Percentiles rank a stretch among this genome's conserved stretches.
These are phyloP conservation scores for Gossypium aridum DNA, from an alignment of 441 rosid species.

Conservation along the genomic window DNA sequence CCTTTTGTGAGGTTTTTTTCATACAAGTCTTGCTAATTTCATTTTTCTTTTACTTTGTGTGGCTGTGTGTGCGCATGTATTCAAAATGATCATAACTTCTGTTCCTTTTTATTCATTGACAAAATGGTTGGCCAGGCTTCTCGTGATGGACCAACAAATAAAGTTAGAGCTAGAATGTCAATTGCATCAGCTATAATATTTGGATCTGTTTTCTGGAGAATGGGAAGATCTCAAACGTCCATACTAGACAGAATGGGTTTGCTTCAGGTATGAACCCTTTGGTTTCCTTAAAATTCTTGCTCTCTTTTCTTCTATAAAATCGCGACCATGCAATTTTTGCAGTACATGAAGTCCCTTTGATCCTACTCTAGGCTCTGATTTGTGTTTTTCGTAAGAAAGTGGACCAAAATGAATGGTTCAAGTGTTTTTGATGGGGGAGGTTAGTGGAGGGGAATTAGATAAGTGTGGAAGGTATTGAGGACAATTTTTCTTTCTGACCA, in stretches of 20 bases:
- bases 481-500: neutral
- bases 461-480: neutral
- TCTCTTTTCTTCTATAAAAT: neutral
- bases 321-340: neutral
- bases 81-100: neutral
- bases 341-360: neutral
- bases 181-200: constrained; percentile 93
- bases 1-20: neutral
- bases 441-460: neutral
- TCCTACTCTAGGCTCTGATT: neutral
- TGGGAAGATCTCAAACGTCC: constrained; percentile 92
- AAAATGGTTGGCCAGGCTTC: constrained; percentile 56
- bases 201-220: constrained; percentile 97
- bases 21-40: neutral
- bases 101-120: constrained; percentile 15
- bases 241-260: constrained; percentile 96
- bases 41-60: constrained; percentile 2
- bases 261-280: constrained; percentile 62
- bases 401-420: neutral
- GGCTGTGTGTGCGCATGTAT: neutral
- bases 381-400: neutral
- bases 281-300: constrained; percentile 12
- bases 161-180: constrained; percentile 95
- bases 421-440: neutral
- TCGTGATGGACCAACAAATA: constrained; percentile 95